phyloP scores from a whole-genome alignment of 1,284 basidiomycete species.

The Takashimella koratensis region DNA sequence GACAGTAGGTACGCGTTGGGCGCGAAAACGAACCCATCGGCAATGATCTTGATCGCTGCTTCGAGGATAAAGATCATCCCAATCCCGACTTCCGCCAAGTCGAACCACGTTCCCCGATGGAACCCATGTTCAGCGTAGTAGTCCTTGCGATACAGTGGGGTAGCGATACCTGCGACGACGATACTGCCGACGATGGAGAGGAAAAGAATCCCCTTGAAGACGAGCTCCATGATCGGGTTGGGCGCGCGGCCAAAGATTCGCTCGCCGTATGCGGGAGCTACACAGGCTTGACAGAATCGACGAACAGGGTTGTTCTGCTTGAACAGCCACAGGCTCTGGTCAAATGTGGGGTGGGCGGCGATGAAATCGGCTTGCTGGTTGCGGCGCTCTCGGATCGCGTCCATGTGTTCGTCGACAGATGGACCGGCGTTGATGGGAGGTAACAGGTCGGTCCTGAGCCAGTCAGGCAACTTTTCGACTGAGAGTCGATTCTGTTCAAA shows the following conservation, averaged over 20 bases:
- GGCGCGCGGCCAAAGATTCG: conserved; percentile 72
- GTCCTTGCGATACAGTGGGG: conserved; percentile 75
- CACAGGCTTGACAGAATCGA: conserved; percentile 75
- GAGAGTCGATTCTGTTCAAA: not conserved
- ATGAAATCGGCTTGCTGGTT: conserved; percentile 86
- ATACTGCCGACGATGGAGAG: conserved; percentile 78
- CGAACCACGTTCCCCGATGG: conserved; percentile 77
- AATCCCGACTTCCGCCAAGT: conserved; percentile 73
- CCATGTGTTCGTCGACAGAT: conserved; percentile 46
- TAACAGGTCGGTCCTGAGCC: conserved; percentile 36
- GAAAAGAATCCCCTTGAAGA: conserved; percentile 74
- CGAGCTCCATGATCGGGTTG: conserved; percentile 63
- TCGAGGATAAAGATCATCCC: conserved; percentile 75
- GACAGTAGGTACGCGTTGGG: conserved; percentile 91
- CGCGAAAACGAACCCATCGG: conserved; percentile 87
- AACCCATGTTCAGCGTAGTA: conserved; percentile 65
- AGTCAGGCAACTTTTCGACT: conserved; percentile 7
- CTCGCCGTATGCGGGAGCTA: conserved; percentile 76
- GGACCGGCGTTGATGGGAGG: conserved; percentile 35
- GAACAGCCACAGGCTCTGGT: conserved; percentile 87
- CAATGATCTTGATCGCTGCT: conserved; percentile 81
- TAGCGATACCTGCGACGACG: conserved; percentile 77
- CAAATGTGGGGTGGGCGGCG: conserved; percentile 81
- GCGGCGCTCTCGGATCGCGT: conserved; percentile 67
- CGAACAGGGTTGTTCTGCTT: conserved; percentile 75